phyloP scores from a whole-genome alignment of 2,329 filamentous ascomycete species.

The Ilyonectria sp. region DNA sequence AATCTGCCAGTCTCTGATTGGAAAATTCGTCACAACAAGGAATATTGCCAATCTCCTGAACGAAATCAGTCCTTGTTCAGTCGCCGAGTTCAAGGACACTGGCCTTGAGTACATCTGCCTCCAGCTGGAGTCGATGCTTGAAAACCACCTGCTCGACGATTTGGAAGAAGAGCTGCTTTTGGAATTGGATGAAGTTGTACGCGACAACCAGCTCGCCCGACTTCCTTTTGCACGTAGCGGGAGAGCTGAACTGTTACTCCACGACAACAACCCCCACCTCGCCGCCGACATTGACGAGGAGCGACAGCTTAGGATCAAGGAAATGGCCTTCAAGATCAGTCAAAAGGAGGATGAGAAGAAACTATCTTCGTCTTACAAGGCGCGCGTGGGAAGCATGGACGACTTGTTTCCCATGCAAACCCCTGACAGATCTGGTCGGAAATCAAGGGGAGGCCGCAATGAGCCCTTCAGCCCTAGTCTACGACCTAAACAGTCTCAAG shows the following conservation, averaged over 20 bases:
- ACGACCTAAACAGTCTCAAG: constrained; percentile 76
- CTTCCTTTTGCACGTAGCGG: constrained; percentile 85
- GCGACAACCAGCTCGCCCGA: constrained; percentile 84
- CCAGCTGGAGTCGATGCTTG: constrained; percentile 91
- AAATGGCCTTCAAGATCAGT: constrained; percentile 78
- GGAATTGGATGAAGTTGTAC: constrained; percentile 86
- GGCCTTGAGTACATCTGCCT: constrained; percentile 92
- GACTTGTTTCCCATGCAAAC: constrained; percentile 64
- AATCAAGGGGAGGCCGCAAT: constrained; percentile 63
- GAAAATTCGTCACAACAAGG: constrained; percentile 85
- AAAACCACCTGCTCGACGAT: constrained; percentile 89
- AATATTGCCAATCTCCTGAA: constrained; percentile 91
- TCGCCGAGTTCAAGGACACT: constrained; percentile 88
- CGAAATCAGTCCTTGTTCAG: constrained; percentile 85
- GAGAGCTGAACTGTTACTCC: constrained; percentile 76
- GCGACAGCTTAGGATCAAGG: constrained; percentile 78
- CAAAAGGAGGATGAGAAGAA: constrained; percentile 77
- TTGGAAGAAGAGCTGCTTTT: constrained; percentile 86
- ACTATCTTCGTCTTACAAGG: constrained; percentile 71
- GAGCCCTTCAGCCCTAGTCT: constrained; percentile 77
- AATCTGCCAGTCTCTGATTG: constrained; percentile 88
- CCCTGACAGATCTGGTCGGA: constrained; percentile 62
- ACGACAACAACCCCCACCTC: constrained; percentile 76
- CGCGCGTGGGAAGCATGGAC: constrained; percentile 75
- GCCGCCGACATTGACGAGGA: constrained; percentile 78